These are phyloP conservation scores for Colletotrichum sp. DNA, from an alignment of 2,329 filamentous ascomycete species.

Conservation along the genomic window DNA sequence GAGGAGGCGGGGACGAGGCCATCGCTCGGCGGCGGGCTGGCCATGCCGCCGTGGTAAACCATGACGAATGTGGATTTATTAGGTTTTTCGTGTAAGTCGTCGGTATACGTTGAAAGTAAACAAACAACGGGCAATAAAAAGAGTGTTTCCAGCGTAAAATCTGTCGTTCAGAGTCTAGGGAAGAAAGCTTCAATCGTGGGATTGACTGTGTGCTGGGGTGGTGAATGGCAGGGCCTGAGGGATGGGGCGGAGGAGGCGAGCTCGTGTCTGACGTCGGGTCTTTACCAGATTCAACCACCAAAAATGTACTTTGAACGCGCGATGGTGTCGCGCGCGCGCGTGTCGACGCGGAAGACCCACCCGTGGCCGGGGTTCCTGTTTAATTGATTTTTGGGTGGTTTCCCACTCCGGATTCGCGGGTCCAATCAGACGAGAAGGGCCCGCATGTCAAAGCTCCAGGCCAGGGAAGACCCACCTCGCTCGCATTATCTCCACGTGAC, in stretches of 20 bases:
- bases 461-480: background rate
- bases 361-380: background rate
- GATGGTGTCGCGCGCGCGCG: conserved; percentile 10
- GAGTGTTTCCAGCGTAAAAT: background rate
- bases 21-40: conserved; percentile 24
- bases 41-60: conserved; percentile 20
- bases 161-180: background rate
- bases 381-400: background rate
- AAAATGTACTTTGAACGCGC: background rate
- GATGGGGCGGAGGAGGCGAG: background rate
- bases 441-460: background rate
- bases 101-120: background rate
- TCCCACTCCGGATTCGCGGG: background rate
- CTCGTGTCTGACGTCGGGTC: conserved; percentile 11
- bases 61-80: background rate
- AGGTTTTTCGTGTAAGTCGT: background rate
- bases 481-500: conserved; percentile 8
- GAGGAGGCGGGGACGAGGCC: conserved; percentile 22
- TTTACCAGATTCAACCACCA: background rate
- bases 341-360: background rate
- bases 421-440: background rate
- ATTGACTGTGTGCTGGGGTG: background rate
- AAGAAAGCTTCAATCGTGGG: background rate
- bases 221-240: background rate
- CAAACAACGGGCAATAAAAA: background rate